A percentile compares a stretch with the other conserved stretches of the same genome.
phyloP scores from a whole-genome alignment of 371 early-diverging fungal species.

The Mortierella sp. region DNA sequence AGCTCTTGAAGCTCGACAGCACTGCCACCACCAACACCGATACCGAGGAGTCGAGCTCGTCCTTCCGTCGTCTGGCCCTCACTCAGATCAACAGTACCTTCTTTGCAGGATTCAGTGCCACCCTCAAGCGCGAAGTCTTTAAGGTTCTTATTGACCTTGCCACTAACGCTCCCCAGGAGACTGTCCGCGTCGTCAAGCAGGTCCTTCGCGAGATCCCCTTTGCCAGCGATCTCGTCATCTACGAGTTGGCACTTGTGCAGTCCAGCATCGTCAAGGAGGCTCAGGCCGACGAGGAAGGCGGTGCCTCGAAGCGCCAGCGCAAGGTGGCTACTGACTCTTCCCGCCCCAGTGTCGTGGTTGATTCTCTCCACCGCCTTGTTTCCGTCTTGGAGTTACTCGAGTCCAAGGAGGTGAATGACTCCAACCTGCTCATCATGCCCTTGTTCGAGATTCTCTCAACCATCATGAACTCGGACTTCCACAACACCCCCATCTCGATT shows the following conservation, averaged over 20 bases:
- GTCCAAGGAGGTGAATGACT: conserved; percentile 62
- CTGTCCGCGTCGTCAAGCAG: conserved; percentile 70
- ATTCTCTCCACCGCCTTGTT: conserved; percentile 70
- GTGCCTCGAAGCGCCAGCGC: conserved; percentile 50
- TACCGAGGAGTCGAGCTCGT: conserved; percentile 67
- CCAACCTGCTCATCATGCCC: conserved; percentile 70
- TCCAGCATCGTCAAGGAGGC: conserved; percentile 47
- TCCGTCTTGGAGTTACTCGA: conserved; percentile 81
- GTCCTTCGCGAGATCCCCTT: conserved; percentile 69
- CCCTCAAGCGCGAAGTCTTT: conserved; percentile 70
- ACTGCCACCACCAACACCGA: conserved; percentile 61
- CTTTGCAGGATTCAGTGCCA: conserved; percentile 62
- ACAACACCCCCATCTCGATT: conserved; percentile 72
- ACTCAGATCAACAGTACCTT: conserved; percentile 70
- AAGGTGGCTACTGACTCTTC: conserved; percentile 25
- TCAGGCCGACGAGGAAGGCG: conserved; percentile 29
- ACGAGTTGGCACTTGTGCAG: conserved; percentile 60
- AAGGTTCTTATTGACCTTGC: conserved; percentile 75
- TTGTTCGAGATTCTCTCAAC: conserved; percentile 83
- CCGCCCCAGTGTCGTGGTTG: conserved; percentile 48
- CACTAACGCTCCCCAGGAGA: conserved; percentile 72
- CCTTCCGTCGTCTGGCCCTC: conserved; percentile 71
- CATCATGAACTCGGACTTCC: conserved; percentile 72
- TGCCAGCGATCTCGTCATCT: conserved; percentile 63
- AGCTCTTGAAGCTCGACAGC: conserved; percentile 64